Conservation (phyloP, 1,284 basidiomycete species). For the Lentinula novae-zelandiae region DNA sequence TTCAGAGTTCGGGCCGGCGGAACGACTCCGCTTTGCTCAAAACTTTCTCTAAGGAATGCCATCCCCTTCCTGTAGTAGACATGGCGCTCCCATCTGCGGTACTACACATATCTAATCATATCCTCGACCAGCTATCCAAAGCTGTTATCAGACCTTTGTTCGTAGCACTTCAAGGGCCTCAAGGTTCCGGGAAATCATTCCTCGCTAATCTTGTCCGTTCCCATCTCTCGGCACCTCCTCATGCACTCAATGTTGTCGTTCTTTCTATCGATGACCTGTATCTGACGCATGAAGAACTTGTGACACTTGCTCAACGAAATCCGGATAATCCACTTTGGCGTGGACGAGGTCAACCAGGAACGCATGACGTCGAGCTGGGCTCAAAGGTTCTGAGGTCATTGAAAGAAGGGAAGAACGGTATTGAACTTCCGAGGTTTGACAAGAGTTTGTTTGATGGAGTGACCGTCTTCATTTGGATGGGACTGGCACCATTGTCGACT, state of each 20-base stretch:
- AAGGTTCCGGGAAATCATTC: slow-evolving; percentile 82
- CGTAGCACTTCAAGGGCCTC: slow-evolving; percentile 84
- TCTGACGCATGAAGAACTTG: slow-evolving; percentile 61
- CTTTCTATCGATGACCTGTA: slow-evolving; percentile 89
- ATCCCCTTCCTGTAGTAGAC: slow-evolving; percentile 7
- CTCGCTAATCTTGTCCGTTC: slow-evolving; percentile 54
- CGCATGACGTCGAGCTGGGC: slow-evolving; percentile 77
- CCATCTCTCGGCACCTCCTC: slow-evolving; percentile 43
- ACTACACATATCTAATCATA: slow-evolving; percentile 39
- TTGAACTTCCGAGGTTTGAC: slow-evolving; percentile 80
- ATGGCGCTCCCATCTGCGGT: slow-evolving; percentile 28
- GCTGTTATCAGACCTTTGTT: slow-evolving; percentile 46
- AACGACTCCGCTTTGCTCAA: neutral
- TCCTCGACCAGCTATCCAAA: slow-evolving; percentile 33
- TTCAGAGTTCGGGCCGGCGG: neutral
- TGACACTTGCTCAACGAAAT: slow-evolving; percentile 47
- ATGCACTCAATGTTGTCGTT: slow-evolving; percentile 57
- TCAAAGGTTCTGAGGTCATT: slow-evolving; percentile 47
- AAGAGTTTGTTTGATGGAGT: slow-evolving; percentile 78
- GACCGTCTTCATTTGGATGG: slow-evolving; percentile 61
- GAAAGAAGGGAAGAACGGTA: slow-evolving; percentile 39
- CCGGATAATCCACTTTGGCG: slow-evolving; percentile 63
- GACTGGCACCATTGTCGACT: slow-evolving; percentile 34
- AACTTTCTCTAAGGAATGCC: neutral
- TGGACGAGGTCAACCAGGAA: slow-evolving; percentile 85